Conservation (phyloP, 202 grass and related monocot species). For the Musa balbisiana region DNA sequence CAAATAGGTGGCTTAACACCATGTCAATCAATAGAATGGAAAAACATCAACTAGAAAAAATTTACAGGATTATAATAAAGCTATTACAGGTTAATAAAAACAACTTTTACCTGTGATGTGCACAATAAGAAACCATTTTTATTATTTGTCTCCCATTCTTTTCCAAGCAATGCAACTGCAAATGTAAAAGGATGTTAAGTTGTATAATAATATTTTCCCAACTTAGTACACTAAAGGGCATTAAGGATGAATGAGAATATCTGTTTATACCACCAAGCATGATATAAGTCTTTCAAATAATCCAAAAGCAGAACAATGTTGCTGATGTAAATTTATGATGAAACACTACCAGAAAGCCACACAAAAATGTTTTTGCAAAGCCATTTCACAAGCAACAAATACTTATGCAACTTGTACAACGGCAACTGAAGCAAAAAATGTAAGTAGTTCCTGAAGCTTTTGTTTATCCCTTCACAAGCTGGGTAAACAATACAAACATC, state of each 20-base stretch:
- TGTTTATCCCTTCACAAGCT: too few species aligned
- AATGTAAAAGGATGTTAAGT: constrained; percentile 22
- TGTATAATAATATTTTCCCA: not conserved
- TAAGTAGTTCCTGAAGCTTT: not conserved
- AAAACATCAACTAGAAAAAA: not conserved
- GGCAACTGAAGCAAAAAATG: not conserved
- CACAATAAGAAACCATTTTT: constrained; percentile 81
- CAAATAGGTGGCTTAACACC: not conserved
- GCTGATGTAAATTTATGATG: too few species aligned
- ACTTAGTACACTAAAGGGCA: not conserved
- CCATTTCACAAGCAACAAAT: not conserved
- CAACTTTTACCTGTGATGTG: constrained; percentile 56
- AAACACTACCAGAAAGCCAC: not conserved
- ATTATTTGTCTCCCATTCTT: constrained; percentile 50
- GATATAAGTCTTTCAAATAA: not conserved
- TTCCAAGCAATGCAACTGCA: constrained; percentile 71
- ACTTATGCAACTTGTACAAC: not conserved
- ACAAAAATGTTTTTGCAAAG: not conserved
- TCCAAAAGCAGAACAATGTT: not conserved
- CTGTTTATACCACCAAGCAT: not conserved
- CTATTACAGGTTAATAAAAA: not conserved
- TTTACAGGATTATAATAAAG: not conserved
- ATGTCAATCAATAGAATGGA: not conserved
- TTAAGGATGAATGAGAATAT: not conserved
- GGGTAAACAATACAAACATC: too few species aligned